Conservation (phyloP, 2,329 filamentous ascomycete species). For the Colletotrichum sublineola region DNA sequence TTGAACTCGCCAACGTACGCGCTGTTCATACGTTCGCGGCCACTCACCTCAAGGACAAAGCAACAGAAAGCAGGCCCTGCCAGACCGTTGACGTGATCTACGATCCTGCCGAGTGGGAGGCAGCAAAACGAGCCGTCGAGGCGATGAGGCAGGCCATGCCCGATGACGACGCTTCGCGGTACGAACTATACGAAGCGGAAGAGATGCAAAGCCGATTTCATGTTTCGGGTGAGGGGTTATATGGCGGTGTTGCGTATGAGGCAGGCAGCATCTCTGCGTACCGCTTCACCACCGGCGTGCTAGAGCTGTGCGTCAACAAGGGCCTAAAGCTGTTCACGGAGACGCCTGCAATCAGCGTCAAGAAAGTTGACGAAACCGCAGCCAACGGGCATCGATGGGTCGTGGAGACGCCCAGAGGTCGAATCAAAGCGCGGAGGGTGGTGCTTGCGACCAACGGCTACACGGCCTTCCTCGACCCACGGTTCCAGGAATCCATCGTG, state of each 20-base stretch:
- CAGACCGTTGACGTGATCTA: constrained; percentile 72
- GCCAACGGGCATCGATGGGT: constrained; percentile 17
- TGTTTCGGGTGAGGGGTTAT: constrained; percentile 50
- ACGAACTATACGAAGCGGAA: constrained; percentile 57
- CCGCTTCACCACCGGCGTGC: constrained; percentile 48
- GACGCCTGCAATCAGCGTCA: constrained; percentile 30
- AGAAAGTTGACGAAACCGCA: background rate
- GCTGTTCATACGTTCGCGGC: constrained; percentile 68
- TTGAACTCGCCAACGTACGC: constrained; percentile 66
- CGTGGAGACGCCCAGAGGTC: constrained; percentile 44
- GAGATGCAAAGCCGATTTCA: constrained; percentile 53
- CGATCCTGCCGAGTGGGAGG: constrained; percentile 58
- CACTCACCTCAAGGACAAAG: constrained; percentile 50
- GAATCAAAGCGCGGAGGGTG: constrained; percentile 42
- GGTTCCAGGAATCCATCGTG: constrained; percentile 44
- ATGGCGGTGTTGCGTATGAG: constrained; percentile 62
- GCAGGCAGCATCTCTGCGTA: constrained; percentile 59
- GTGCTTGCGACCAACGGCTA: constrained; percentile 50
- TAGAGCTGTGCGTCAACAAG: constrained; percentile 33
- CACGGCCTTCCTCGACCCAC: constrained; percentile 44
- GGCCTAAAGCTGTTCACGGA: constrained; percentile 37
- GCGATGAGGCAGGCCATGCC: constrained; percentile 61
- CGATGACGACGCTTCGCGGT: constrained; percentile 56
- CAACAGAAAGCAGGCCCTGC: constrained; percentile 63
- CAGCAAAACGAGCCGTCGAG: constrained; percentile 55